Base-by-base conservation (phyloP, 2,329 filamentous ascomycete species). In the Madurella mycetomatis region DNA sequence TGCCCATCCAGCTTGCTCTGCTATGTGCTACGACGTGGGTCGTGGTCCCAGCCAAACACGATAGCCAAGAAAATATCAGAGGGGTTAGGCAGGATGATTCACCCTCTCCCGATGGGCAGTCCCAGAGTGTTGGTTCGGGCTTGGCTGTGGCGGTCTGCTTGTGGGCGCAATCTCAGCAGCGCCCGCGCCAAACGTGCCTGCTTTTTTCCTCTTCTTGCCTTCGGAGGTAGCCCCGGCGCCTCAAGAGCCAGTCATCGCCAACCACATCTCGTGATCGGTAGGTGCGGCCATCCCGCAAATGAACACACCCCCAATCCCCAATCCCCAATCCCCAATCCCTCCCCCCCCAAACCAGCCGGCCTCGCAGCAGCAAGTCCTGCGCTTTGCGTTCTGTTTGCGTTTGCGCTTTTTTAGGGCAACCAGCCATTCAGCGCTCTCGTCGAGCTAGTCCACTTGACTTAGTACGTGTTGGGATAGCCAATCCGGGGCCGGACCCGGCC, bases 191-290 rank as follows among this genome's bases (percentile, higher is more conserved):
- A 25, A 25, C 25, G 25, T 25, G 25, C 25, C 7, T 43, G 17
- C n/a, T 19, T 51, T 47, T 41, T 39, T 47, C 39, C 31, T 25
- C 3, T 7, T 4, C 25, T 25, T 4, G 25, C 25, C 4, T 25
- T 4, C 25, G 25, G 25, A 25, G 4, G 25, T 25, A 25, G 39
- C 37, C 32, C 40, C 34, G 52, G 55, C 55, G 55, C 48, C 47
- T 49, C 51, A 18, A 44, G 48, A 48, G 41, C 55, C 55, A 55
- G 47, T 57, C 47, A 51, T 25, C 41, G 25, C 30, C 37, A 47
- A 55, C 55, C 55, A 55, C 25, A 57, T 51, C 37, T 51, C 54
- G 42, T 45, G 42, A 18, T 31, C 32, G 25, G 17, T 19, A 16
- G 39, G 7, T 25, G 25, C 7, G 25, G 25, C 25, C 25, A 7